Evolutionary conservation across 192 early-diverging fungal species (phyloP), one percentile per base, ranked within the genome.

Genomic region (Geranomyces michiganensis): DNA sequence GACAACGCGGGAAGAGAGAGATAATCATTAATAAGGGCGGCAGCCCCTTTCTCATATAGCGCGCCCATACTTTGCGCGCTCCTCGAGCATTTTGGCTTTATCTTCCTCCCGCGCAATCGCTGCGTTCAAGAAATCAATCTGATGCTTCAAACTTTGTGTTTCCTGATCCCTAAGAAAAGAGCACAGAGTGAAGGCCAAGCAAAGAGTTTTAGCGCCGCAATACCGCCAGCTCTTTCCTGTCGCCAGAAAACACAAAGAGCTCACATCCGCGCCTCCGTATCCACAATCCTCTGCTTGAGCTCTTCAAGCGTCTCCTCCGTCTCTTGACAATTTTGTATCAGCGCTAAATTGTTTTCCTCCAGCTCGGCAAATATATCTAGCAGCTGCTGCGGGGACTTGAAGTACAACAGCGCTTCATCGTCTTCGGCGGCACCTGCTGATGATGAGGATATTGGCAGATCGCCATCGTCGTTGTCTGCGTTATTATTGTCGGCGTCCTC

Each of bases 261-360:
- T n/a, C 58, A 82, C 85, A 87, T 87, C 26, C 74, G 68, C 22
- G 67, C 69, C 56, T 78, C 80, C 15, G 85, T 85, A 61, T 87
- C 85, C 24, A 74, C 51, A 51, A 87, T 87, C 74, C 82, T 80
- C 22, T 72, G 71, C 63, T 73, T 81, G 24, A 87, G 65, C 65
- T 85, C 84, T 59, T 85, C 86, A 12, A 87, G 67, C 26, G 86
- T 82, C 62, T 85, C 86, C 56, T 87, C 86, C 17, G 84, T 85
- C 72, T 87, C 86, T 71, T 87, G 86, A 56, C 82, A 87, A 62
- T 82, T 85, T 56, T 87, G 86, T 55, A 87, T 87, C 41, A 87
- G 47, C 59, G 81, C 78, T 27, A 87, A 64, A 56, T 87, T 87
- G 70, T 84, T 87, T 62, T 87, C 86, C 64, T 87, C 86, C 31